Evolutionary conservation across 495 filamentous ascomycete species (phyloP), one percentile per base, ranked within the genome.

Genomic region (Penicillium goetzii): DNA sequence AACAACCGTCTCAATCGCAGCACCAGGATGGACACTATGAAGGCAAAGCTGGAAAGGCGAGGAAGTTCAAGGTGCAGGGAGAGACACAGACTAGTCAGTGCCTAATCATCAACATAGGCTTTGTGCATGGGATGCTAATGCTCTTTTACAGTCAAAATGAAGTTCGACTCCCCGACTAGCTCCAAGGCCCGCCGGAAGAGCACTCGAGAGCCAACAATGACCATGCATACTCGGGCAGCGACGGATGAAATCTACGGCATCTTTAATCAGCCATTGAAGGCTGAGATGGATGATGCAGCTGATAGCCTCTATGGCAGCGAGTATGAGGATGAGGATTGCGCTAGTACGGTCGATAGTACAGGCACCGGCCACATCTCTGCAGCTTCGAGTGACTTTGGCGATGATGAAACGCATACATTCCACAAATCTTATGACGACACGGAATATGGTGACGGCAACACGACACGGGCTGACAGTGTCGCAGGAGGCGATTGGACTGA

Each of bases 171-270:
- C 12, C 93, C 93, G 1, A 89, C 90, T 0, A 85, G 86, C 15
- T 86, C 86, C 2, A 96, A 92, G 72, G 83, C 92, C 30, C 88
- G 84, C 47, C 82, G 86, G 52, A 93, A 91, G 78, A 91, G 89
- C 72, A 83, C 85, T 14, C 75, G 84, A 2, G 92, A 97, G 71
- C 91, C 92, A 28, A 99, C 95, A 1, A 97, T 99, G 93, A 99
- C 95, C 1, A 85, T 99, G 64, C 91, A 97, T 70, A 99, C 95
- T 19, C 91, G 87, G 56, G 94, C 93, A 57, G 95, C 95, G 1
- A 97, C 92, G 53, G 93, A 98, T 69, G 96, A 98, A 64, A 97
- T 99, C 53, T 96, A 98, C 74, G 92, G 90, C 62, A 88, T 99
- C 43, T 98, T 99, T 78, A 98, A 95, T 68, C 92, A 96, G 51